Evolutionary conservation across 306 rosid species (phyloP), one percentile per base, ranked within the genome.

Genomic region (Datisca glomerata): DNA sequence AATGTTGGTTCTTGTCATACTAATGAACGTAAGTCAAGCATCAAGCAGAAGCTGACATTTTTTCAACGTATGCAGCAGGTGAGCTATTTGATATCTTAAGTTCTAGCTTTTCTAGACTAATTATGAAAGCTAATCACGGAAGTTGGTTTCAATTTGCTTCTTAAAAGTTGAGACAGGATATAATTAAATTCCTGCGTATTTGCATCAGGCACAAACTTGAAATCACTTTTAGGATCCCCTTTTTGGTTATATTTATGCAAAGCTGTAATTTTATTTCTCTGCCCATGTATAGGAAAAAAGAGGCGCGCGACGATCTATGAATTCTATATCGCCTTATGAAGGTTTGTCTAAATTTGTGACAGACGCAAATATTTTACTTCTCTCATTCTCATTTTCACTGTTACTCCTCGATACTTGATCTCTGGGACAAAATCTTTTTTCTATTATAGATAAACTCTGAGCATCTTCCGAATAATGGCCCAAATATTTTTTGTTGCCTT

Each of bases 271-370:
- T 57, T 41, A 36, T 36, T 24, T 19, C 19, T 13, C 48, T 28
- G 14, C 24, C 28, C 22, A 6, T 61, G 20, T 72, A 53, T 51
- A 81, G 92, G 79, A 31, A 17, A 50, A 48, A n/a, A 62, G 44
- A 15, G 4, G 41, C 49, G 56, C 51, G 40, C 41, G 29, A 39
- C 56, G 33, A 53, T 27, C 59, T 33, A 35, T 21, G 29, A 22
- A 13, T 43, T 14, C 21, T 20, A 7, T 16, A 40, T 37, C 10
- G 40, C 23, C 44, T 21, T 43, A 32, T 12, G 59, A 46, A 61
- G 62, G 65, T 61, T 47, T 28, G 64, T n/a, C n/a, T n/a, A n/a
- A n/a, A n/a, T n/a, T n/a, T n/a, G n/a, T n/a, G n/a, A n/a, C n/a
- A n/a, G n/a, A n/a, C n/a, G n/a, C n/a, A n/a, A n/a, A n/a, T n/a